Conservation (phyloP, 2,329 filamentous ascomycete species). For the Calonectria hongkongensis region DNA sequence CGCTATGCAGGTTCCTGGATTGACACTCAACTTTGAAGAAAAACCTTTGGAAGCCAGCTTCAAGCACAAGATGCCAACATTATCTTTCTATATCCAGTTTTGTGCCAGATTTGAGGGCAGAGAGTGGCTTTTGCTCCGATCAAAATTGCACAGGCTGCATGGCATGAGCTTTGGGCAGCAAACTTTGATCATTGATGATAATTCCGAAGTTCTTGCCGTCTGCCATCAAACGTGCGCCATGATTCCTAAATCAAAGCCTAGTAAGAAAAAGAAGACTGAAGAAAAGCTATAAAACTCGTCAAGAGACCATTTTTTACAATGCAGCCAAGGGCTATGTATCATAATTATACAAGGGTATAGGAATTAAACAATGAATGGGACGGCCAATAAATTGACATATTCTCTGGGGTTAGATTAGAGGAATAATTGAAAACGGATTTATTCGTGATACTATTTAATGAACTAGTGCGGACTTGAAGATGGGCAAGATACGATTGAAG, state of each 20-base stretch:
- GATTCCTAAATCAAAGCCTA: background rate
- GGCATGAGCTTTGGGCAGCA: conserved; percentile 5
- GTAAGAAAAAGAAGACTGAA: conserved; percentile 3
- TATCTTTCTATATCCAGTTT: conserved; percentile 1
- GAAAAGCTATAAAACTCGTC: background rate
- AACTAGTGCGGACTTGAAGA: no score
- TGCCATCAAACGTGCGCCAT: conserved; percentile 14
- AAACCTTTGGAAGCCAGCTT: background rate
- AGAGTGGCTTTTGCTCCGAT: conserved; percentile 4
- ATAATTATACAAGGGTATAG: no score
- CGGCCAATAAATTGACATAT: no score
- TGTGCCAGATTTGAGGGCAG: background rate
- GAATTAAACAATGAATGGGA: background rate
- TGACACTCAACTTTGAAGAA: conserved; percentile 6
- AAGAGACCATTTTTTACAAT: no score
- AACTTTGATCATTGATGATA: conserved; percentile 4
- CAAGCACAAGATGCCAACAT: conserved; percentile 12
- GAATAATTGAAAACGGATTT: no score
- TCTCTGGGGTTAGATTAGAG: no score
- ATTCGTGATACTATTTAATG: no score
- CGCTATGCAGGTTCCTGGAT: background rate
- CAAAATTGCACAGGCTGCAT: background rate
- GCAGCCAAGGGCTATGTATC: background rate
- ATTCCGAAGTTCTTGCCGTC: background rate
- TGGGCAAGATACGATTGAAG: no score